Conservation (phyloP, 2,329 filamentous ascomycete genomes). For the Claviceps quebecensis region DNA sequence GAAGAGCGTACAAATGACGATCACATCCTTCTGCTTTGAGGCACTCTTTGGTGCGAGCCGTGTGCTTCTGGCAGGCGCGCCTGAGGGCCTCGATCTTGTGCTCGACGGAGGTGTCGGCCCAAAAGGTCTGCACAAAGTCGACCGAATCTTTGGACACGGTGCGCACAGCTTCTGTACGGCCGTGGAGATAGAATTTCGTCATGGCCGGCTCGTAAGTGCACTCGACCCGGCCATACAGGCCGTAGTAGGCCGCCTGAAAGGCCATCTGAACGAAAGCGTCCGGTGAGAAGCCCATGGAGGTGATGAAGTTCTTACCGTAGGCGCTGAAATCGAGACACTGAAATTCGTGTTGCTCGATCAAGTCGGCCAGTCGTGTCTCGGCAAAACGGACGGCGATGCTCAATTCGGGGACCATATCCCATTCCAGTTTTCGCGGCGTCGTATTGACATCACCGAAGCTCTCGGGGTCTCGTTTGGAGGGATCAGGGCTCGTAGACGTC, state of each 20-base stretch:
- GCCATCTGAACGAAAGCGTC: constrained; percentile 99
- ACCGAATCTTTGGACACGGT: constrained; percentile 71
- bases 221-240: constrained; percentile 83
- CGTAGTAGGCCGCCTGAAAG: constrained; percentile 96
- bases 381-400: constrained; percentile 87
- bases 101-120: constrained; percentile 74
- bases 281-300: constrained; percentile 88
- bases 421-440: constrained; percentile 89
- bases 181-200: constrained; percentile 90
- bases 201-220: constrained; percentile 97
- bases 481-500: constrained; percentile 82
- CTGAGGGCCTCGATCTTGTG: constrained; percentile 76
- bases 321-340: constrained; percentile 75
- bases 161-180: constrained; percentile 85
- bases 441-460: constrained; percentile 90
- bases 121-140: constrained; percentile 88
- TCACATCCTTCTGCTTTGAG: constrained; percentile 86
- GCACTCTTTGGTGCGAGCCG: constrained; percentile 65
- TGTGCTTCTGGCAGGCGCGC: constrained; percentile 73
- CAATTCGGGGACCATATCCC: constrained; percentile 91
- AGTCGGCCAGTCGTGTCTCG: constrained; percentile 81
- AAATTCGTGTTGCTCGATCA: constrained; percentile 95
- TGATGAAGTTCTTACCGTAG: constrained; percentile 97
- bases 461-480: constrained; percentile 76
- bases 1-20: constrained; percentile 83